These are phyloP conservation scores for Pelargonium cotyledonis DNA, from an alignment of 441 rosid species.

Conservation along the genomic window DNA sequence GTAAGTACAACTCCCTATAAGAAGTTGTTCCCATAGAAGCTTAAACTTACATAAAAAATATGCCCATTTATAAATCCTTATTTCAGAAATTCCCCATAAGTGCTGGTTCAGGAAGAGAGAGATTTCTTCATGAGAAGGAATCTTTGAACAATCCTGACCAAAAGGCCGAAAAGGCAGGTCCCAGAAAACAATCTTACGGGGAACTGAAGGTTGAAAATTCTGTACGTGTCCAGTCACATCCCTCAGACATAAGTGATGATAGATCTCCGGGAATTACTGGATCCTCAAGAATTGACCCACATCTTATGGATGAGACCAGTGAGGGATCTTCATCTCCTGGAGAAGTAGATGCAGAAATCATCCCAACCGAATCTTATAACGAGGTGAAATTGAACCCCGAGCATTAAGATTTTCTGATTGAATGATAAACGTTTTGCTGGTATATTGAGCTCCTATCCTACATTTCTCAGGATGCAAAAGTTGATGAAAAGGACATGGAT, in stretches of 20 bases:
- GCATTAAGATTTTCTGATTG: not conserved
- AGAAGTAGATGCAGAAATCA: conserved; percentile 29
- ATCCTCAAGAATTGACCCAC: conserved; percentile 38
- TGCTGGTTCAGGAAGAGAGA: conserved; percentile 26
- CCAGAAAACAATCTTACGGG: conserved; percentile 8
- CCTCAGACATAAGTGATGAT: conserved; percentile 38
- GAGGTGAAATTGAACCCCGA: conserved; percentile 39
- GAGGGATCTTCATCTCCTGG: conserved; percentile 31
- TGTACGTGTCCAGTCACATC: conserved; percentile 24
- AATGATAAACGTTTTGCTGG: conserved; percentile 3
- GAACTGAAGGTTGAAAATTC: conserved; percentile 24
- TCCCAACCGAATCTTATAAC: conserved; percentile 30
- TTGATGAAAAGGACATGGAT: conserved; percentile 30
- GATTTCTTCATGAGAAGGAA: conserved; percentile 26
- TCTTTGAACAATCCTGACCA: conserved; percentile 20
- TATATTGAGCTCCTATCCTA: conserved; percentile 12
- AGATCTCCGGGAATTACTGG: conserved; percentile 32
- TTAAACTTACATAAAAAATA: conserved; percentile 19
- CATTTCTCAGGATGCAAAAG: conserved; percentile 36
- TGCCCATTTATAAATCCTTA: conserved; percentile 11
- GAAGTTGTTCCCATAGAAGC: not conserved
- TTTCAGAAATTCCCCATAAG: conserved; percentile 31
- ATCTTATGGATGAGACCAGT: conserved; percentile 35
- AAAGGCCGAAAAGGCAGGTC: conserved; percentile 23
- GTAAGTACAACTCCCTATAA: conserved; percentile 33